phyloP scores from a whole-genome alignment of 805 yeast genomes.

The Suhomyces prunicola region DNA sequence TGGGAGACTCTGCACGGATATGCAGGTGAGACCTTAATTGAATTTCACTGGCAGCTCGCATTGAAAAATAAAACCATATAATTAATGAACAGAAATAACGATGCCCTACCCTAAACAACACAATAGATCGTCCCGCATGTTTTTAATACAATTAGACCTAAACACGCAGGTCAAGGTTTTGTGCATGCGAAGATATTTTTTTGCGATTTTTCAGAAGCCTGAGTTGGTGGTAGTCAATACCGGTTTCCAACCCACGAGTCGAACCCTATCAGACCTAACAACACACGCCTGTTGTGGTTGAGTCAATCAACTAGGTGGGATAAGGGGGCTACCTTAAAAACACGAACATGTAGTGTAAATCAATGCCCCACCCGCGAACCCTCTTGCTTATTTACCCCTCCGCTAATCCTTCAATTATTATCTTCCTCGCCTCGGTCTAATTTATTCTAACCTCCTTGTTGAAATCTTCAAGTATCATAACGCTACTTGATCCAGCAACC shows the following conservation, averaged over 20 bases:
- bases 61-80: not conserved
- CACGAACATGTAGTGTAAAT: not conserved
- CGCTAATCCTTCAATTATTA: not conserved
- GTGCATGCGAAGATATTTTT: slow-evolving; percentile 1
- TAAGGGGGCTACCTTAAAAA: not conserved
- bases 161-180: not conserved
- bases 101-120: not conserved
- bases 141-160: not conserved
- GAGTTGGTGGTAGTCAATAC: slow-evolving; percentile 1
- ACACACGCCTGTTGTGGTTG: not conserved
- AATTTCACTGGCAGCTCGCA: slow-evolving; percentile 2
- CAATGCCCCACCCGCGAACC: not conserved
- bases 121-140: not conserved
- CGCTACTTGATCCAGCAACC: not conserved
- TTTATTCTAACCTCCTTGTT: not conserved
- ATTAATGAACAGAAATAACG: not conserved
- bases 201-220: not conserved
- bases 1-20: not conserved
- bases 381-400: not conserved
- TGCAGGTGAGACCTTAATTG: not conserved
- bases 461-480: not conserved
- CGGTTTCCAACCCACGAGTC: not conserved
- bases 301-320: not conserved
- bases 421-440: not conserved
- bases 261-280: not conserved